Evolutionary conservation across 306 rosid species (phyloP).

Genomic region (Trifolium pratense): DNA sequence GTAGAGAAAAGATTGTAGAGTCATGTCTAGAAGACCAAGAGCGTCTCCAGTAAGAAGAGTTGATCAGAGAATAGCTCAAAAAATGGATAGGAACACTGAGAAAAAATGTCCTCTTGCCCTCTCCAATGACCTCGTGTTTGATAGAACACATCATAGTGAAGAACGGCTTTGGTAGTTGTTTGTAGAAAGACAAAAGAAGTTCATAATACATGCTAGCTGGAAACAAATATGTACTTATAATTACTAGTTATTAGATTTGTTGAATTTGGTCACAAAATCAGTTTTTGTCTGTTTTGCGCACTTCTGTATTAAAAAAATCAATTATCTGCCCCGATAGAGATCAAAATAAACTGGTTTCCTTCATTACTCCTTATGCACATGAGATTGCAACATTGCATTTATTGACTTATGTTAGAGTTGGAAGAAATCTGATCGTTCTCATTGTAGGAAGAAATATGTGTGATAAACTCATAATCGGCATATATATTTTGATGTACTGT

Average conservation of each 20-base stretch:
- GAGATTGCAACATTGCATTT: conserved; percentile 8
- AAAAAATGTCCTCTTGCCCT: neutral
- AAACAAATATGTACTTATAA: neutral
- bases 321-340: neutral
- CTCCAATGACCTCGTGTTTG: neutral
- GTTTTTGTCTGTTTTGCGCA: neutral
- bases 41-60: conserved; percentile 1
- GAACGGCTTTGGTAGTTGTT: too few species aligned
- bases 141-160: neutral
- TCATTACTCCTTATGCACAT: neutral
- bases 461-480: conserved; percentile 10
- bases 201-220: neutral
- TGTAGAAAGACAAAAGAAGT: neutral
- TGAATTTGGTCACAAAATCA: neutral
- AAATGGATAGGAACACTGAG: neutral
- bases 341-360: conserved; percentile 16
- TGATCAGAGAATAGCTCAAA: conserved; percentile 14
- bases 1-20: neutral
- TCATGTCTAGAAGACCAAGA: neutral
- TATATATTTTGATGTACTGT: conserved; percentile 14
- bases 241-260: neutral
- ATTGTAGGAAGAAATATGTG: neutral
- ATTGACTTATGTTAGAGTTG: conserved; percentile 20
- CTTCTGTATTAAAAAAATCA: neutral
- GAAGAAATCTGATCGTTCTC: neutral